Conservation (phyloP, 2,329 filamentous ascomycete species). For the Ceratocystis alfenasii region DNA sequence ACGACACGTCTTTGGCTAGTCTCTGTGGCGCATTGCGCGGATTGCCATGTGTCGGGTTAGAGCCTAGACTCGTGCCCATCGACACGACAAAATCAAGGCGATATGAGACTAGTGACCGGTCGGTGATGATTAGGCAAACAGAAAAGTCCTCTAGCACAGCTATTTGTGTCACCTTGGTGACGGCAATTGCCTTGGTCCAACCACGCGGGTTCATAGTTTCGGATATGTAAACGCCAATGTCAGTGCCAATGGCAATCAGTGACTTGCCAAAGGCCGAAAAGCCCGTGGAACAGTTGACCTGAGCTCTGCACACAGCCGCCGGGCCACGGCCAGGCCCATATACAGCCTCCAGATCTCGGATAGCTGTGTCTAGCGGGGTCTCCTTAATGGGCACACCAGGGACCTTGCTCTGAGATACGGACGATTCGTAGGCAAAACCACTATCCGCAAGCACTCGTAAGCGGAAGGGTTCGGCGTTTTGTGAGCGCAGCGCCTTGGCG, state of each 20-base stretch:
- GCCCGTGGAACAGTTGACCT: conserved; percentile 84
- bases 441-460: conserved; percentile 84
- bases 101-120: conserved; percentile 84
- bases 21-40: conserved; percentile 80
- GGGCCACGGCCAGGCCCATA: conserved; percentile 62
- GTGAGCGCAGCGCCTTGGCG: conserved; percentile 73
- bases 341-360: conserved; percentile 71
- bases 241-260: conserved; percentile 88
- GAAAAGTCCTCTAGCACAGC: conserved; percentile 93
- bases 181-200: conserved; percentile 73
- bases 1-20: conserved; percentile 83
- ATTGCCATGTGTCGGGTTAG: conserved; percentile 53
- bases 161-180: conserved; percentile 73
- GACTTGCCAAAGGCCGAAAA: conserved; percentile 75
- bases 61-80: conserved; percentile 43
- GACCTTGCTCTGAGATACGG: conserved; percentile 47
- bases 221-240: conserved; percentile 84
- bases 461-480: conserved; percentile 92
- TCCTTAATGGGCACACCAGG: conserved; percentile 67
- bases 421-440: conserved; percentile 68
- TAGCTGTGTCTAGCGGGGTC: conserved; percentile 82
- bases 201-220: conserved; percentile 81
- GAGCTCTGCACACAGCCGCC: conserved; percentile 65
- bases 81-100: conserved; percentile 74
- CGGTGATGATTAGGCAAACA: conserved; percentile 78